These are phyloP conservation scores for Agastache rugosa DNA, from an alignment of 257 asterid species.

Conservation along the genomic window DNA sequence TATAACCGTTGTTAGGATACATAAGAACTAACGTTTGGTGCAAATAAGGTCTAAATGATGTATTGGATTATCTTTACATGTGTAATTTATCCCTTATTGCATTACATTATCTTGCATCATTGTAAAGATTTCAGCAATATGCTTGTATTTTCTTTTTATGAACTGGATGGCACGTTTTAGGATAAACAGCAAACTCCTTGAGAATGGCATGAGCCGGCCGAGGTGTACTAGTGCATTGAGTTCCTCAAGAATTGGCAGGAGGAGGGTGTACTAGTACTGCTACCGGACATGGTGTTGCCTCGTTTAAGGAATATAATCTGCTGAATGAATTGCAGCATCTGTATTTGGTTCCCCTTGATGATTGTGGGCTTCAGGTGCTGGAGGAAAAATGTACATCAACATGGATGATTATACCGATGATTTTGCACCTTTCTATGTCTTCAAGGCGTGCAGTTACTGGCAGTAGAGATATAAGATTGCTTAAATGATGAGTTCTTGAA, in stretches of 20 bases:
- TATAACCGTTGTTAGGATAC: neutral
- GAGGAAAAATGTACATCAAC: conserved; percentile 4
- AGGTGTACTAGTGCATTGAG: conserved; percentile 55
- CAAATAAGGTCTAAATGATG: too few species aligned
- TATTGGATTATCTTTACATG: neutral
- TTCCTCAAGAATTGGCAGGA: conserved; percentile 49
- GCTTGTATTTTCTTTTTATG: conserved; percentile 42
- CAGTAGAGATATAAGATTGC: conserved; percentile 36
- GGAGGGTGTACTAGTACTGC: conserved; percentile 56
- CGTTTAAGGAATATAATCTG: conserved; percentile 37
- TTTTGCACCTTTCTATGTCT: conserved; percentile 17
- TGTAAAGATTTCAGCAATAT: conserved; percentile 14
- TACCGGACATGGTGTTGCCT: conserved; percentile 47
- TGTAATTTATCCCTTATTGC: conserved; percentile 26
- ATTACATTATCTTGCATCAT: conserved; percentile 22
- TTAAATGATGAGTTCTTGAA: conserved; percentile 37
- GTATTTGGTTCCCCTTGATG: conserved; percentile 33
- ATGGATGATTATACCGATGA: conserved; percentile 14
- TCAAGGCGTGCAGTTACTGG: conserved; percentile 25
- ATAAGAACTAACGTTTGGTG: neutral
- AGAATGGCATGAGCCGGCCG: conserved; percentile 50
- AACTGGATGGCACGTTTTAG: conserved; percentile 53
- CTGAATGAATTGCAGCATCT: conserved; percentile 37
- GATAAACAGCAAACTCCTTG: conserved; percentile 50
- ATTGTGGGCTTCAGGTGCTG: conserved; percentile 24